These are phyloP conservation scores for Zymoseptoria passerinii DNA, from an alignment of 2,329 filamentous ascomycete species.

Conservation along the genomic window DNA sequence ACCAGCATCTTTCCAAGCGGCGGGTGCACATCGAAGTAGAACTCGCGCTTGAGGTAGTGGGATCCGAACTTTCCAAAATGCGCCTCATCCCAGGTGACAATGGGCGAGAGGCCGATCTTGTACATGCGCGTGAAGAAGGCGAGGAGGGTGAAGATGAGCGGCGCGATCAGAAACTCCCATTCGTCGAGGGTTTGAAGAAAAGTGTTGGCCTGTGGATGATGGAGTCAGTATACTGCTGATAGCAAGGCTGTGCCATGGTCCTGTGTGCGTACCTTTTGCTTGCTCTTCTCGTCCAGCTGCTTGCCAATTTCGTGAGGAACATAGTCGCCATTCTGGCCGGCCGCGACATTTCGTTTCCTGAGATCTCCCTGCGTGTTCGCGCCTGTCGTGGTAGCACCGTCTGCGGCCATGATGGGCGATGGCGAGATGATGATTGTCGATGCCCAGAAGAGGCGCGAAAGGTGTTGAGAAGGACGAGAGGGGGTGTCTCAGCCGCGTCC, in stretches of 20 bases:
- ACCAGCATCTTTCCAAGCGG: conserved; percentile 98
- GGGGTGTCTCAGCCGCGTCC: conserved; percentile 1
- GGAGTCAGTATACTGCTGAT: neutral
- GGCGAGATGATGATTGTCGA: neutral
- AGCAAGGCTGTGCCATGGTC: neutral
- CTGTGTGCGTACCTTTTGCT: conserved; percentile 36
- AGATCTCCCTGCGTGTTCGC: conserved; percentile 37
- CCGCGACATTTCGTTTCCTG: conserved; percentile 38
- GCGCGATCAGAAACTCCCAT: conserved; percentile 56
- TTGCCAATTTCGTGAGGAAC: conserved; percentile 20
- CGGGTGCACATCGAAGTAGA: conserved; percentile 97
- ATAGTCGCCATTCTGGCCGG: conserved; percentile 28
- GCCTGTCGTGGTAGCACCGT: conserved; percentile 29
- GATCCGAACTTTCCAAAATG: conserved; percentile 96
- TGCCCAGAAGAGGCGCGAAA: neutral
- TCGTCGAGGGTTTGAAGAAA: conserved; percentile 55
- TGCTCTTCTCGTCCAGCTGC: conserved; percentile 37
- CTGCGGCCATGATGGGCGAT: conserved; percentile 22
- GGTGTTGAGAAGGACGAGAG: neutral
- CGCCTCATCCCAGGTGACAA: conserved; percentile 70
- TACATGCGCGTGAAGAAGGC: conserved; percentile 60
- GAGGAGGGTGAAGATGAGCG: conserved; percentile 53
- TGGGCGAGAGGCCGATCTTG: conserved; percentile 59
- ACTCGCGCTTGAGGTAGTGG: conserved; percentile 97
- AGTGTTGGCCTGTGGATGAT: conserved; percentile 37